These are phyloP conservation scores for Brachypodium distachyon DNA, from an alignment of 202 grass and related monocot species.

Conservation along the genomic window DNA sequence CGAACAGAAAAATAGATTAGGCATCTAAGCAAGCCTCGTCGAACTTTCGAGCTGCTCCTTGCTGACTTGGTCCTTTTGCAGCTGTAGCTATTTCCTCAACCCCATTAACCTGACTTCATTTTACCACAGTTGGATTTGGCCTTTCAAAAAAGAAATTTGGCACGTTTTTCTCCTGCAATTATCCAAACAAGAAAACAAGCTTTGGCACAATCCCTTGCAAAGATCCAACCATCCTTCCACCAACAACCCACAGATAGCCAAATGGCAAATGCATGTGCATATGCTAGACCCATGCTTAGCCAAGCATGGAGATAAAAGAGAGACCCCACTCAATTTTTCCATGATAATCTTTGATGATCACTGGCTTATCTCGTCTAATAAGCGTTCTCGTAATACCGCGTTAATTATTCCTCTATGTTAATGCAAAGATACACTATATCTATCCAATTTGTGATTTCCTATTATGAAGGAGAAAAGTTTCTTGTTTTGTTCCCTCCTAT, in stretches of 20 bases:
- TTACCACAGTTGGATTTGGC: too few species aligned
- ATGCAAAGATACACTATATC: neutral
- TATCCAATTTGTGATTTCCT: too few species aligned
- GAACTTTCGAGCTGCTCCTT: too few species aligned
- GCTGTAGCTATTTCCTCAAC: neutral
- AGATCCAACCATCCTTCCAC: neutral
- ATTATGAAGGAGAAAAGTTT: too few species aligned
- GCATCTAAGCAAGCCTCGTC: too few species aligned
- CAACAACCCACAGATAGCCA: neutral
- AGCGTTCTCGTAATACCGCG: fast-evolving
- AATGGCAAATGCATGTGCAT: too few species aligned
- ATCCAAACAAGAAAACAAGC: neutral
- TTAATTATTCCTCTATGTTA: neutral
- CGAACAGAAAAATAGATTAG: too few species aligned
- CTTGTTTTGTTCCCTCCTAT: too few species aligned
- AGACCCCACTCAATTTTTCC: neutral
- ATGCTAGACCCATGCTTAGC: neutral
- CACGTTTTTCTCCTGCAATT: neutral
- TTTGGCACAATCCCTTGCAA: neutral
- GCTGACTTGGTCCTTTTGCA: neutral
- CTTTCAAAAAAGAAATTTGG: neutral
- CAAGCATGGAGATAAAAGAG: too few species aligned
- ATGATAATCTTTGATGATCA: too few species aligned
- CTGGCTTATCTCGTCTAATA: too few species aligned
- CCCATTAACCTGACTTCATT: neutral